Percentiles rank a stretch among this genome's conserved stretches.
phyloP scores from a whole-genome alignment of 148 eudicot genomes.

The Polygonum aviculare region DNA sequence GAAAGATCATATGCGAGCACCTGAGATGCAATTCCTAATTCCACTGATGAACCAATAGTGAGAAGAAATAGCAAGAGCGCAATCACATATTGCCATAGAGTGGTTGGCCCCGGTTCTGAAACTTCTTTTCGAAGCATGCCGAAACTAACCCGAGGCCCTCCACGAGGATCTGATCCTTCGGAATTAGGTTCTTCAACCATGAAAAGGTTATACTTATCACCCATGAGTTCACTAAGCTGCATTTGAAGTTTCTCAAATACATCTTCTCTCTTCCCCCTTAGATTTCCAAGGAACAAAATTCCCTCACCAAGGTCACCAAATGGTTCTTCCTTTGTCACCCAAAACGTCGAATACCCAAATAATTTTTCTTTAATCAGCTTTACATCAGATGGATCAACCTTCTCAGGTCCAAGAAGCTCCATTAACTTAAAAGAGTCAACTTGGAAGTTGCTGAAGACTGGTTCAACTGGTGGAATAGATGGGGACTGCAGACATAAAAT shows the following conservation, averaged over 20 bases:
- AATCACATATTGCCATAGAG: conserved; percentile 98
- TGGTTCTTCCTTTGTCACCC: conserved; percentile 97
- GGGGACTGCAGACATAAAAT: conserved; percentile 42
- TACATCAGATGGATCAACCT: conserved; percentile 88
- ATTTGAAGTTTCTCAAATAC: conserved; percentile 83
- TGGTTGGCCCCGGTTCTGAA: conserved; percentile 85
- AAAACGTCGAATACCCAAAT: conserved; percentile 95
- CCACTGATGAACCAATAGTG: conserved; percentile 95
- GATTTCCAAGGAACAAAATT: conserved; percentile 87
- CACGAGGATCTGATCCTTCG: conserved; percentile 91
- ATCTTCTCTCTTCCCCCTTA: conserved; percentile 79
- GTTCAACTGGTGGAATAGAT: conserved; percentile 43
- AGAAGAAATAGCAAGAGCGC: conserved; percentile 81
- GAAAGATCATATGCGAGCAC: conserved; percentile 20
- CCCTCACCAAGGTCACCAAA: conserved; percentile 99
- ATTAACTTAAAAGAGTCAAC: conserved; percentile 88
- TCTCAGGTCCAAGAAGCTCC: conserved; percentile 98
- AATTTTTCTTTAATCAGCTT: conserved; percentile 79
- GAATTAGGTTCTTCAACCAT: conserved; percentile 99
- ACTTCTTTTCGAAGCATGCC: conserved; percentile 97
- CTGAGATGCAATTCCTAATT: conserved; percentile 99
- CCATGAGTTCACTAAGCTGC: conserved; percentile 75
- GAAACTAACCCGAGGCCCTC: conserved; percentile 98
- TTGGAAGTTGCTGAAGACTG: conserved; percentile 70
- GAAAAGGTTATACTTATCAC: conserved; percentile 82